Evolutionary conservation across 495 filamentous ascomycete genomes (phyloP), one percentile per base, ranked within the genome.

Genomic region (Immersiella caudata): DNA sequence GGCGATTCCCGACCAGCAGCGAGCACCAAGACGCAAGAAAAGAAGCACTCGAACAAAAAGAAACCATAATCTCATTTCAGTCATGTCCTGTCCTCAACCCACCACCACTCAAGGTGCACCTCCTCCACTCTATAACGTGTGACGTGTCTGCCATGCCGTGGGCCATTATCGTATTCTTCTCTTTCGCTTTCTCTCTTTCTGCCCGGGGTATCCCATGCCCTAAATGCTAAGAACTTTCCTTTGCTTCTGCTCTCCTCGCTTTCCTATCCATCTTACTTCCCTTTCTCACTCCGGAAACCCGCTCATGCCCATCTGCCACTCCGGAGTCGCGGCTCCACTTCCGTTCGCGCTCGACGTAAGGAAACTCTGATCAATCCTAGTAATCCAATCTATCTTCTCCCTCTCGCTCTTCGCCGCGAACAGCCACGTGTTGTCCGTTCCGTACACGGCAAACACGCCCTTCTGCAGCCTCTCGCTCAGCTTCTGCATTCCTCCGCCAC

Each of bases 301-400:
- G 12, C 54, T 27, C 11, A 57, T 57, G 6, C 40, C 40, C 40
- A 46, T 46, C 40, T 18, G 11, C 40, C 40, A 46, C 11, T 46
- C 60, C 27, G 70, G 70, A 58, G 65, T 74, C 6, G 21, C 70
- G 26, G 67, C 62, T 5, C 71, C 67, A 16, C 67, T 74, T 0
- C 70, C 67, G 14, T 24, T 52, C 0, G 46, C 66, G 36, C 66
- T 73, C 77, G 52, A 58, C 70, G 71, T 71, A 26, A 71, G 50
- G 66, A 78, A 83, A 51, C 78, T 80, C 70, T 88, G 86, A 69
- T 89, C 87, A 66, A 97, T 90, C 73, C 88, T 89, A 70, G 92
- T 80, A 70, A 98, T 95, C 95, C 95, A 99, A 74, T 97, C 94
- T 25, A 93, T 87, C 81, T 96, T 96, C 73, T 97, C 93, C 16